These are phyloP conservation scores for Yarrowia osloensis DNA, from an alignment of 805 yeast species.

Conservation along the genomic window DNA sequence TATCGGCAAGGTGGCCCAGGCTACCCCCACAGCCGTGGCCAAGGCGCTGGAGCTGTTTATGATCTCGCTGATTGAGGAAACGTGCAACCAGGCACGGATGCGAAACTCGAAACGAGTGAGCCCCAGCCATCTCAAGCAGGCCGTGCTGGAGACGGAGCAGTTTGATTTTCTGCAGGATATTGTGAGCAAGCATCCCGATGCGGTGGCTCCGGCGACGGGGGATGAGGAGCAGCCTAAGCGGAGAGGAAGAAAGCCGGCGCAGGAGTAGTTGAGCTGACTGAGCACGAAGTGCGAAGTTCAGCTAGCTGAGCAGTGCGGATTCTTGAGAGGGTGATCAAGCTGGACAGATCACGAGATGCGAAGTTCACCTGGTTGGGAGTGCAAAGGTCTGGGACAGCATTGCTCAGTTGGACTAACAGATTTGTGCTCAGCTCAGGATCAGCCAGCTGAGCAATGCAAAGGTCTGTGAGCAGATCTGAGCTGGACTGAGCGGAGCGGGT, in stretches of 20 bases:
- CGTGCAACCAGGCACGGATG: constrained; percentile 72
- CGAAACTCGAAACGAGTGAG: constrained; percentile 78
- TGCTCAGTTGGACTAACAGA: no score
- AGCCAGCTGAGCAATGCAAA: no score
- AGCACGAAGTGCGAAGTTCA: not conserved
- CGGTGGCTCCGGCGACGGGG: constrained; percentile 39
- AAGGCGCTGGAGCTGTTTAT: constrained; percentile 90
- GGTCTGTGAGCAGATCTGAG: no score
- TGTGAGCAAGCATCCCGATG: constrained; percentile 60
- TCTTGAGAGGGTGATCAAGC: no score
- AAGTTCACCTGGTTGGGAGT: no score
- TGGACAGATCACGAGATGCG: no score
- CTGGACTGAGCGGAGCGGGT: no score
- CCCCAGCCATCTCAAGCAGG: constrained; percentile 78
- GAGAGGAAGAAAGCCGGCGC: constrained; percentile 30
- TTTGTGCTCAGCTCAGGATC: no score
- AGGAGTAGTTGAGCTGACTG: not conserved
- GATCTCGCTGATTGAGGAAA: constrained; percentile 82
- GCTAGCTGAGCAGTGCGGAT: not conserved
- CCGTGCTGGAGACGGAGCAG: constrained; percentile 82
- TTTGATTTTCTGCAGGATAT: constrained; percentile 89
- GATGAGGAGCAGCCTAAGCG: constrained; percentile 31
- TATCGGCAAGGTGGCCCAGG: constrained; percentile 97
- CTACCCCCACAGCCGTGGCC: constrained; percentile 97
- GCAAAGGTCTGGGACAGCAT: no score